Evolutionary conservation across 2,329 filamentous ascomycete genomes (phyloP), one percentile per base, ranked within the genome.

Genomic region (Xenoacremonium recifei): DNA sequence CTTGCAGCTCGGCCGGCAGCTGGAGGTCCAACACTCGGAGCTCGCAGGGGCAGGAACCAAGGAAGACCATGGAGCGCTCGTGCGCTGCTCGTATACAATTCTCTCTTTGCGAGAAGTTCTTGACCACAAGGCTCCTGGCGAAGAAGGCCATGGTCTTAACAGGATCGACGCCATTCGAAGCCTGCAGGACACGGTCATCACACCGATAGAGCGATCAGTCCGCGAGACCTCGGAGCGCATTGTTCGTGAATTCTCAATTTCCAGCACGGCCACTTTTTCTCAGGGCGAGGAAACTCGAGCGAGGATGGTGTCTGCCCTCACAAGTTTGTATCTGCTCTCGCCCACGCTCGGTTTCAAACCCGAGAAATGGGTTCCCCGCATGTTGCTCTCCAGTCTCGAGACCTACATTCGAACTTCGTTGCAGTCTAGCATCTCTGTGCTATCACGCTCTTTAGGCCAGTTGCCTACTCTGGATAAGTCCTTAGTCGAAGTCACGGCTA

Each of bases 1-100:
- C 59, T 72, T 97, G 31, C 85, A 87, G 58, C 72, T 97, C 3
- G 90, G 89, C 1, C 75, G 91, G 33, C 89, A 95, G 68, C 76
- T 99, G 10, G 89, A 97, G 62, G 78, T 87, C n/a, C 87, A 95
- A 62, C 78, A 95, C 59, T 72, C 79, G 0, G 90, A 95, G 63
- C 71, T 71, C 39, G 39, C 58, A 21, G 29, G 42, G 52, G 21
- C 65, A 2, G 63, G 60, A 20, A 75, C 70, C 42, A 82, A 79
- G 49, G 85, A 89, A 53, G 88, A 93, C 51, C 84, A 91, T 55
- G 75, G 82, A 32, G 85, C 87, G 1, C 77, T 96, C 57, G 80
- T 95, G n/a, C 77, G 89, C 32, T 93, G 89, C 37, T 82, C 88
- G 0, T 82, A 90, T 60, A 91, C 88, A 0, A 71, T 97, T 7